Evolutionary conservation across 1,284 basidiomycete genomes (phyloP).

Genomic region (Ganoderma lucidum): DNA sequence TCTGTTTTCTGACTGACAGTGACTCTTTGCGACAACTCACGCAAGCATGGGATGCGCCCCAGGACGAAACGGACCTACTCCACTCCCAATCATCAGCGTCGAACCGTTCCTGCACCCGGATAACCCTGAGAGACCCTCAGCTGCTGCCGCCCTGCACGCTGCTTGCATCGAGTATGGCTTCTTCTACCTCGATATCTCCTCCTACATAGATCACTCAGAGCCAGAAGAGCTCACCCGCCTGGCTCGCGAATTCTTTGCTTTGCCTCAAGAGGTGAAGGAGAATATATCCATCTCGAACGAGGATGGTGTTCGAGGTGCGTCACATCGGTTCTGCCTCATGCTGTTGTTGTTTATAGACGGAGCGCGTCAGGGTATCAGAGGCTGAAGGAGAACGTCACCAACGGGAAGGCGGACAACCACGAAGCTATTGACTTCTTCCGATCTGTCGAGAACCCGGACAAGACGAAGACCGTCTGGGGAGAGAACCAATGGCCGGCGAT

Average conservation of each 20-base stretch:
- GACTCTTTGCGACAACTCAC: neutral
- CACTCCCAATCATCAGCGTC: constrained; percentile 51
- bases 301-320: constrained; percentile 78
- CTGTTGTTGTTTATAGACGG: no score
- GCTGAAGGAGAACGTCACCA: constrained; percentile 84
- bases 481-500: constrained; percentile 84
- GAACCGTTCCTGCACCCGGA: constrained; percentile 57
- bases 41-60: constrained; percentile 13
- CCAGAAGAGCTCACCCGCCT: constrained; percentile 71
- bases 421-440: constrained; percentile 87
- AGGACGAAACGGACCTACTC: constrained; percentile 17
- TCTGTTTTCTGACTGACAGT: neutral
- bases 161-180: constrained; percentile 86
- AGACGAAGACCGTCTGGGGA: constrained; percentile 75
- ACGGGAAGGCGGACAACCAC: constrained; percentile 85
- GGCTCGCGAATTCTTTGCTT: constrained; percentile 75
- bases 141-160: constrained; percentile 68
- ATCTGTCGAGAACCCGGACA: constrained; percentile 74
- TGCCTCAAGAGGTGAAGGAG: constrained; percentile 79
- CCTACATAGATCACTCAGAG: constrained; percentile 62
- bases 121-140: constrained; percentile 49
- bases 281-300: constrained; percentile 67
- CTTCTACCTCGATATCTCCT: constrained; percentile 82
- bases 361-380: constrained; percentile 61
- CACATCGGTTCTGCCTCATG: neutral